A percentile compares a stretch with the other conserved stretches of the same genome.
Conservation (phyloP, 768 basidiomycete genomes). For the Rhodotorula taiwanensis region DNA sequence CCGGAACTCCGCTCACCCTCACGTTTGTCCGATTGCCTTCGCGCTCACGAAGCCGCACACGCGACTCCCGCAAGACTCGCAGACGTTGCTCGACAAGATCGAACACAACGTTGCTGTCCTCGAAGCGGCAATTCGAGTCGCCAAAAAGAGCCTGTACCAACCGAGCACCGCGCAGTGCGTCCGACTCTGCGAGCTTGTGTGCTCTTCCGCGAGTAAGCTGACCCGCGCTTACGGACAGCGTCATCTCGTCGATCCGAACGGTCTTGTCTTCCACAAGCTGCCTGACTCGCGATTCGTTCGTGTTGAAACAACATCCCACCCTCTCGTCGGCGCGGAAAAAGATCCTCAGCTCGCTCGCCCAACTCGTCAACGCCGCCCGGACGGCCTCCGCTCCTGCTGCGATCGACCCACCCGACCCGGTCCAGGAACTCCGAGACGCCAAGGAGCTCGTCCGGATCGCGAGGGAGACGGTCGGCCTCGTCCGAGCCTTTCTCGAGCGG, state of each 20-base stretch:
- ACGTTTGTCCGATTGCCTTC: neutral
- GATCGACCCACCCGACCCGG: slow-evolving; percentile 50
- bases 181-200: neutral
- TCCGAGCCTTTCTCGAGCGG: slow-evolving; percentile 62
- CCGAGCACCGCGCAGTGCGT: slow-evolving; percentile 75
- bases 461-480: slow-evolving; percentile 70
- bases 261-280: slow-evolving; percentile 78
- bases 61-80: slow-evolving; percentile 18
- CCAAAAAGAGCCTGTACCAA: slow-evolving; percentile 74
- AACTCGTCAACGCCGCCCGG: slow-evolving; percentile 66
- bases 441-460: slow-evolving; percentile 73
- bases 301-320: slow-evolving; percentile 59
- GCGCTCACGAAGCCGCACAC: neutral
- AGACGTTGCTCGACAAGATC: slow-evolving; percentile 64
- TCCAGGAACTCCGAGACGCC: slow-evolving; percentile 56
- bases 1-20: too few relatives aligned
- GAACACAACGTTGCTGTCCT: slow-evolving; percentile 77
- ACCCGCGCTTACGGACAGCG: slow-evolving; percentile 41
- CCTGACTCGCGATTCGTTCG: slow-evolving; percentile 68
- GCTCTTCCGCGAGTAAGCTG: neutral
- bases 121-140: slow-evolving; percentile 72
- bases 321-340: slow-evolving; percentile 73
- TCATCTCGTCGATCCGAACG: slow-evolving; percentile 86
- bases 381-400: slow-evolving; percentile 36
- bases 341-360: slow-evolving; percentile 71